A percentile compares a stretch with the other conserved stretches of the same genome.
Evolutionary conservation across 805 yeast genomes (phyloP).

Genomic region (Candida sonorensis): DNA sequence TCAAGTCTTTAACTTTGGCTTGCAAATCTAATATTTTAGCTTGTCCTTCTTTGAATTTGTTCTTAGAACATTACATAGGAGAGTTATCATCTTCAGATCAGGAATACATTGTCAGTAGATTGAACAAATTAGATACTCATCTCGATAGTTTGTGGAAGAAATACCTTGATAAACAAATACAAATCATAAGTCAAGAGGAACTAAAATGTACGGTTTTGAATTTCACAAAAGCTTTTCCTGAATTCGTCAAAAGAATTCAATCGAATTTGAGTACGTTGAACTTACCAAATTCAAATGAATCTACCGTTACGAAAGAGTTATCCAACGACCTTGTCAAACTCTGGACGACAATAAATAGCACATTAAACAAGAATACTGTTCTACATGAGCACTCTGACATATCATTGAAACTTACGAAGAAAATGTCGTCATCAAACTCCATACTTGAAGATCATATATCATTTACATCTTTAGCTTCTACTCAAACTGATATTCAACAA

Average conservation of each 20-base stretch:
- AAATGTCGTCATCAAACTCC: background rate
- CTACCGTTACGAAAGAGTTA: slow-evolving; percentile 12
- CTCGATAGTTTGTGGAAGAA: slow-evolving; percentile 51
- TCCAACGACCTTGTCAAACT: slow-evolving; percentile 14
- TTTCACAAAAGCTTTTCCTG: slow-evolving; percentile 41
- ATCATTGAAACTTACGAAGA: slow-evolving; percentile 3
- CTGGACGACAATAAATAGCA: slow-evolving; percentile 17
- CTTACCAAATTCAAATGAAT: slow-evolving; percentile 7
- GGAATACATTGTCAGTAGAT: slow-evolving; percentile 50
- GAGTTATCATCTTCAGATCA: slow-evolving; percentile 46
- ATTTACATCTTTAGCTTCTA: background rate
- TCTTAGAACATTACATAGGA: slow-evolving; percentile 34
- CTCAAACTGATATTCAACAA: too few species aligned
- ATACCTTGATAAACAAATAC: slow-evolving; percentile 48
- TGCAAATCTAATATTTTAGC: slow-evolving; percentile 34
- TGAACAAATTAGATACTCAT: slow-evolving; percentile 46
- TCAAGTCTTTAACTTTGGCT: slow-evolving; percentile 28
- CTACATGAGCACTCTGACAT: slow-evolving; percentile 4
- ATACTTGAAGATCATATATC: background rate
- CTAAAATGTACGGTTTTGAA: slow-evolving; percentile 30
- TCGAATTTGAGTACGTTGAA: slow-evolving; percentile 14
- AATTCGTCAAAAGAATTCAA: slow-evolving; percentile 36
- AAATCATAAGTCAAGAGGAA: slow-evolving; percentile 27
- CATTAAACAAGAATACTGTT: slow-evolving; percentile 9
- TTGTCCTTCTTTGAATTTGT: slow-evolving; percentile 35